Evolutionary conservation across 2,329 filamentous ascomycete species (phyloP), one percentile per base, ranked within the genome.

Genomic region (Mariannaea elegans): DNA sequence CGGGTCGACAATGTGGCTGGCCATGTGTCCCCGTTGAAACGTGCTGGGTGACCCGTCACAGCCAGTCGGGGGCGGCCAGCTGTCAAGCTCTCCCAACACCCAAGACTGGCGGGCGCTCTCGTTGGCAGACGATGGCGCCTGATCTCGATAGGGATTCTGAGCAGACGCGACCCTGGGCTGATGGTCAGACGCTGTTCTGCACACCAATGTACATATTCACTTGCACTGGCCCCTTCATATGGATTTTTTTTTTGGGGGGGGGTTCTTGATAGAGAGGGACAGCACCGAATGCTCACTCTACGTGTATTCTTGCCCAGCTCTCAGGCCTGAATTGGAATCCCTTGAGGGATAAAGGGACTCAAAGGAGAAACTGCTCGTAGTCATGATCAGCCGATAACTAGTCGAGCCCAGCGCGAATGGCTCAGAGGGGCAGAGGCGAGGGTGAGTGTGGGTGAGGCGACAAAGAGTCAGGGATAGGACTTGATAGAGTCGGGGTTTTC

Each of bases 11-110:
- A 49, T 71, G 71, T 75, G 72, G 70, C 72, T 74, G 68, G 71
- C 71, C 73, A 75, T 75, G 73, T 76, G 73, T 73, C 62, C 69
- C 72, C 66, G 66, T 73, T 75, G 72, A 75, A 75, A 75, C 71
- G 72, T 71, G 68, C 66, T 70, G 71, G 64, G 59, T 62, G 42
- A 64, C 65, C 65, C 64, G 63, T 48, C 56, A 61, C 65, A 72
- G 70, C 71, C 72, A 71, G 69, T 72, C 65, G 70, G 68, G 61
- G 63, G 60, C 59, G 56, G 70, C 71, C 70, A 73, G 67, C 66
- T 73, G 72, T 72, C 70, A 71, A 71, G 62, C 62, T 65, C 52
- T 64, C 56, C 65, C 58, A 61, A 65, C 57, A 59, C 51, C 61
- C 54, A 66, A 65, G 65, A 66, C 59, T 45, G 44, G 50, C 48